Base-by-base conservation (phyloP, 2,329 filamentous ascomycete species). In the Venturia oleaginea region DNA sequence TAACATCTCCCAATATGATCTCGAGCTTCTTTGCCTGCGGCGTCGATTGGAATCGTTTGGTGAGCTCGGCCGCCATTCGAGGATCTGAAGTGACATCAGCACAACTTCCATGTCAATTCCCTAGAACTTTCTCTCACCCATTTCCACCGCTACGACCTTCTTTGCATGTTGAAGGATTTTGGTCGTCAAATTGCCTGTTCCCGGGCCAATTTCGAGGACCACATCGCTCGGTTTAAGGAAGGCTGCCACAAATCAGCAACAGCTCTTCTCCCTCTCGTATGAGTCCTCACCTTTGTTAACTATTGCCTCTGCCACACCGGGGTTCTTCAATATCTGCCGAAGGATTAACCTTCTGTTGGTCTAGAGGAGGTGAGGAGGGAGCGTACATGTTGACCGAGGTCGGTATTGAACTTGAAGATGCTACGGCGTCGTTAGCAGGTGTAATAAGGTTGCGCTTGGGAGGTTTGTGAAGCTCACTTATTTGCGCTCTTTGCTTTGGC, bases 1-100 rank as follows among this genome's bases (percentile, higher is more conserved):
- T 95, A 59, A 93, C 91, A 76, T 97, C 94, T 51, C 94, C 94
- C 8, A 99, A 80, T 61, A 97, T 80, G 43, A 97, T 86, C 70
- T 97, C 92, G 43, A 99, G 80, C 68, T 91, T 86, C 74, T 91
- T 92, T 73, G 90, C 88, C 69, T 88, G 84, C 0, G 92, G 91
- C 54, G 88, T 95, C 24, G 91, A 92, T 76, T 97, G 92, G 10
- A 97, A 92, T 71, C 93, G 89, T 78, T 95, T 92, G 57, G 91
- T 94, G 67, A 97, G 84, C 78, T 97, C 94, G 66, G 93, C 93
- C 15, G 91, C 92, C 94, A 97, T 97, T 72, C 94, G 84, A 24
- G 94, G 92, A 77, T 99, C 94, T 51, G 22, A 13, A 43, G 11
- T 15, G 17, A 15, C 2, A 15, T 51, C 7, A 51, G 46, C n/a